These are phyloP conservation scores for Daldinia childiae DNA, from an alignment of 495 filamentous ascomycete species.

Conservation along the genomic window DNA sequence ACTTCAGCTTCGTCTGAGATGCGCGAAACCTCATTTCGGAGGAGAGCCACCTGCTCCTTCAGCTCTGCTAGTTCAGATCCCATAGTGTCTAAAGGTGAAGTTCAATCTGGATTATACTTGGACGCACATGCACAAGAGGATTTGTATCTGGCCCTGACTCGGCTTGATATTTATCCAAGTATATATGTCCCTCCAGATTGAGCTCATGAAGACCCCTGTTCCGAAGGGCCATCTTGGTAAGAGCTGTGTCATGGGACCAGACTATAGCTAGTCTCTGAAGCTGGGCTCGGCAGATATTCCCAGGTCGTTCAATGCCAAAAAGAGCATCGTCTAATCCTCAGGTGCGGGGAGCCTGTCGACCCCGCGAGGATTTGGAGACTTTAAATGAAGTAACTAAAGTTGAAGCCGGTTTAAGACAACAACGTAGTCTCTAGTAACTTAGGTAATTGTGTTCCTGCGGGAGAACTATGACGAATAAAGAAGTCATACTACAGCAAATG, in stretches of 20 bases:
- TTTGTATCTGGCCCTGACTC: background rate
- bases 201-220: constrained; percentile 18
- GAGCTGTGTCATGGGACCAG: constrained; percentile 32
- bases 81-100: constrained; percentile 17
- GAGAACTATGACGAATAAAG: background rate
- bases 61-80: constrained; percentile 36
- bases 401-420: background rate
- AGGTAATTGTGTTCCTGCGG: background rate
- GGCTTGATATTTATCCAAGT: constrained; percentile 9
- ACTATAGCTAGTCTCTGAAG: constrained; percentile 18
- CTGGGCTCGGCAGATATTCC: constrained; percentile 40
- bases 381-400: background rate
- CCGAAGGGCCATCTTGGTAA: constrained; percentile 30
- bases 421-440: background rate
- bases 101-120: background rate
- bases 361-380: constrained; percentile 17
- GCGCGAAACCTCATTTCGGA: constrained; percentile 41
- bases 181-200: constrained; percentile 12
- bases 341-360: constrained; percentile 30
- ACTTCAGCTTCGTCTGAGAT: constrained; percentile 59
- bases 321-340: constrained; percentile 14
- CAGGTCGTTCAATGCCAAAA: constrained; percentile 23
- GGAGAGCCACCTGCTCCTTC: constrained; percentile 43
- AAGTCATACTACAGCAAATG: background rate
- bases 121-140: background rate